phyloP scores from a whole-genome alignment of 2,329 filamentous ascomycete genomes.

The Diaporthe vexans region DNA sequence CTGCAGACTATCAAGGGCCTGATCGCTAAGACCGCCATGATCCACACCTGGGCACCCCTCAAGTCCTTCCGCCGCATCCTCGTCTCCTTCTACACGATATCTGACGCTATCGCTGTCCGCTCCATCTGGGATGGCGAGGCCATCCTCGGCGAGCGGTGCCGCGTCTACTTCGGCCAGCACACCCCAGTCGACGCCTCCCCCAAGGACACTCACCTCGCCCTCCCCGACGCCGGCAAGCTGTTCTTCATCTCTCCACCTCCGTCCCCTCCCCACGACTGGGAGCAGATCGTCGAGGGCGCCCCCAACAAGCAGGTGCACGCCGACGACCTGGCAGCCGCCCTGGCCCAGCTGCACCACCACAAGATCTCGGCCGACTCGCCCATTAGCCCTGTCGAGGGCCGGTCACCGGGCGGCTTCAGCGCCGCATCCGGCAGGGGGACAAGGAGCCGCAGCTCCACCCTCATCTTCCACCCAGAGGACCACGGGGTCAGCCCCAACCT shows the following conservation, averaged over 20 bases:
- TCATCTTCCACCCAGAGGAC: conserved; percentile 75
- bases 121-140: conserved; percentile 80
- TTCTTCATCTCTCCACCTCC: conserved; percentile 82
- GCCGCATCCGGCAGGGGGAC: conserved; percentile 41
- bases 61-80: conserved; percentile 88
- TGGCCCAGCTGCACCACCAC: conserved; percentile 71
- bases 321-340: conserved; percentile 76
- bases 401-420: conserved; percentile 43
- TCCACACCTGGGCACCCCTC: conserved; percentile 84
- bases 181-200: conserved; percentile 66
- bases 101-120: conserved; percentile 79
- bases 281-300: conserved; percentile 76
- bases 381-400: conserved; percentile 47
- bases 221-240: conserved; percentile 78
- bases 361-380: conserved; percentile 48
- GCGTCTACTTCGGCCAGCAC: conserved; percentile 77
- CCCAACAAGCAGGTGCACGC: conserved; percentile 79
- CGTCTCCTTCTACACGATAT: conserved; percentile 80
- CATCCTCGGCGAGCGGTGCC: conserved; percentile 77
- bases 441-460: conserved; percentile 73
- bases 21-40: conserved; percentile 76
- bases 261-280: conserved; percentile 77
- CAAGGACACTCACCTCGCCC: conserved; percentile 71
- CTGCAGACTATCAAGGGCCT: conserved; percentile 80
- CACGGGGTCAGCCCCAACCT: conserved; percentile 68